These are phyloP conservation scores for Digitaria exilis DNA, from an alignment of 202 grass and related monocot species.

Conservation along the genomic window DNA sequence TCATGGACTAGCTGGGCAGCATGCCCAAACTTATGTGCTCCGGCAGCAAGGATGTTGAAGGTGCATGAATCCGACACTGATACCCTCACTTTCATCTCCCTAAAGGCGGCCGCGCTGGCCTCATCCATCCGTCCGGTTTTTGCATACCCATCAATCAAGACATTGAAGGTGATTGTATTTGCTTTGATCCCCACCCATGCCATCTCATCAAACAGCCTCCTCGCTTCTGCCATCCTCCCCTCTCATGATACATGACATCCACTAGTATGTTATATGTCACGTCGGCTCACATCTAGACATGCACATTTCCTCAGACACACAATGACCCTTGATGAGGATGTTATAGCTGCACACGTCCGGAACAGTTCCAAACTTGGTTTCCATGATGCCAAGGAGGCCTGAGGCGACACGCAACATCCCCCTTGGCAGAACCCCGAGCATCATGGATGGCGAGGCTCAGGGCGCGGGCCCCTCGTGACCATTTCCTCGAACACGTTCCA, in stretches of 20 bases:
- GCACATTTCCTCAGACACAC: slow-evolving; percentile 62
- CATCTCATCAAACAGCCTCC: slow-evolving; percentile 68
- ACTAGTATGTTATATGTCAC: slow-evolving; percentile 90
- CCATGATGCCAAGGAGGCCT: slow-evolving; percentile 63
- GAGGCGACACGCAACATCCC: slow-evolving; percentile 45
- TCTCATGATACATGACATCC: slow-evolving; percentile 52
- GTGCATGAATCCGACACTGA: slow-evolving; percentile 70
- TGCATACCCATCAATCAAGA: slow-evolving; percentile 80
- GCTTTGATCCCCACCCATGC: slow-evolving; percentile 49
- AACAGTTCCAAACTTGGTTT: slow-evolving; percentile 46
- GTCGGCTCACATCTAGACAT: slow-evolving; percentile 40
- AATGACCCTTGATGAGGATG: slow-evolving; percentile 82
- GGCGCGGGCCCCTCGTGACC: slow-evolving; percentile 49
- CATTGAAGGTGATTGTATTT: slow-evolving; percentile 81
- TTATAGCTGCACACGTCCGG: slow-evolving; percentile 71
- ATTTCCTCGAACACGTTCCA: slow-evolving; percentile 95
- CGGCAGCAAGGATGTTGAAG: slow-evolving; percentile 79
- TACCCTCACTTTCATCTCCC: slow-evolving; percentile 68
- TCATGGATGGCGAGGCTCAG: slow-evolving; percentile 62
- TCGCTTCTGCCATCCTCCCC: slow-evolving; percentile 74
- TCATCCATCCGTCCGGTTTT: slow-evolving; percentile 70
- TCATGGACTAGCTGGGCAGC: slow-evolving; percentile 34
- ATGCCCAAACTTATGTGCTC: slow-evolving; percentile 62
- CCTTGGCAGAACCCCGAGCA: slow-evolving; percentile 77
- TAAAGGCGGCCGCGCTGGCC: slow-evolving; percentile 55